Conservation (phyloP, 805 yeast genomes). For the Saccharomycopsis fodiens region DNA sequence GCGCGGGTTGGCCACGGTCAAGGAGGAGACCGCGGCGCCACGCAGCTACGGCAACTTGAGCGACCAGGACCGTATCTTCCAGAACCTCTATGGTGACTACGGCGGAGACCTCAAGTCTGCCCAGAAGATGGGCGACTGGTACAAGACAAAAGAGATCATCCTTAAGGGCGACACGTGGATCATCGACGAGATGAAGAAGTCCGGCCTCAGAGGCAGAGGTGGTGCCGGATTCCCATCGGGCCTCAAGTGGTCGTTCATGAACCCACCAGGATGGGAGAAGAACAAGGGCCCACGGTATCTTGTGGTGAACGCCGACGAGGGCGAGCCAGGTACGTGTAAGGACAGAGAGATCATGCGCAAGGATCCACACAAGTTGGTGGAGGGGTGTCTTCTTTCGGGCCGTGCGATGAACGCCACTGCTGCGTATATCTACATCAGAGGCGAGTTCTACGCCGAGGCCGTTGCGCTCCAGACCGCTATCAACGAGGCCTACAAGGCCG, state of each 20-base stretch:
- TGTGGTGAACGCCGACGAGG: constrained; percentile 90
- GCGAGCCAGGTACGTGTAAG: constrained; percentile 92
- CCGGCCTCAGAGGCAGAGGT: constrained; percentile 86
- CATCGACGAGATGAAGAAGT: constrained; percentile 76
- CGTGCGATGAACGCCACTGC: constrained; percentile 92
- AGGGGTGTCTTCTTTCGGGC: constrained; percentile 86
- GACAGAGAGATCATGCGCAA: constrained; percentile 87
- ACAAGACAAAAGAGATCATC: constrained; percentile 80
- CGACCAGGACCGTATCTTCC: constrained; percentile 83
- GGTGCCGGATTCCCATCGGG: constrained; percentile 95
- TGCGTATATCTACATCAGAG: constrained; percentile 85
- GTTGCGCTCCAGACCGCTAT: constrained; percentile 69
- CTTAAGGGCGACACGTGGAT: constrained; percentile 85
- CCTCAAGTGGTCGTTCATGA: constrained; percentile 88
- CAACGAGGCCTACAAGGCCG: constrained; percentile 79
- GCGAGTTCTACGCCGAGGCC: constrained; percentile 83
- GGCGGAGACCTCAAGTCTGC: constrained; percentile 72
- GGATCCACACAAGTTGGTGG: constrained; percentile 87
- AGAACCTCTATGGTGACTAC: constrained; percentile 68
- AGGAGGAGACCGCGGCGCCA: constrained; percentile 43
- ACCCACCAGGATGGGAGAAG: constrained; percentile 93
- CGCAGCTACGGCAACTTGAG: constrained; percentile 64
- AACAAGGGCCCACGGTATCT: constrained; percentile 83
- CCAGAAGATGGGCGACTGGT: constrained; percentile 82
- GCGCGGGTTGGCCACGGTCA: constrained; percentile 31